These are phyloP conservation scores for Sporothrix euskadiensis DNA, from an alignment of 2,329 filamentous ascomycete species.

Conservation along the genomic window DNA sequence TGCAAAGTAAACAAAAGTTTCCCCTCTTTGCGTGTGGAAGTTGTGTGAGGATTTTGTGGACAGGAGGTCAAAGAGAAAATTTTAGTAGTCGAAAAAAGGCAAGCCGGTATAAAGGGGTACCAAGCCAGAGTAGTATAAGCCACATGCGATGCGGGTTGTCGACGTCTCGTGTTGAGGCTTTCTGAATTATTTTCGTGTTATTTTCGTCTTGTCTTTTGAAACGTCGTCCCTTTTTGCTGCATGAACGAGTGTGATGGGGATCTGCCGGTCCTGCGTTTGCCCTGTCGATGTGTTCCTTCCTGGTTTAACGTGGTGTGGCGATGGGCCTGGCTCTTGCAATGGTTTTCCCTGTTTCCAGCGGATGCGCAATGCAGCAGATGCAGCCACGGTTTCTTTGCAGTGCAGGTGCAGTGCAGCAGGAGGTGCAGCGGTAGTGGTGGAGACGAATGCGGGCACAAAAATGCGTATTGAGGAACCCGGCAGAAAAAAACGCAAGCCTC, in stretches of 20 bases:
- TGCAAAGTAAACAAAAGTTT: slow-evolving; percentile 26
- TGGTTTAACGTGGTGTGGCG: background rate
- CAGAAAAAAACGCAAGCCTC: background rate
- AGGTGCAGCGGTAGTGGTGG: slow-evolving; percentile 22
- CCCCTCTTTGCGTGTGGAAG: background rate
- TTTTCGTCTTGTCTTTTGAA: slow-evolving; percentile 16
- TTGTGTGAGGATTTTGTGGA: background rate
- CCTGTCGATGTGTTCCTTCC: background rate
- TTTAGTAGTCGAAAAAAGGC: background rate
- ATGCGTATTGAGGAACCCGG: slow-evolving; percentile 8
- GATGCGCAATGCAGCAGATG: background rate
- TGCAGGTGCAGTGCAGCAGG: slow-evolving; percentile 24
- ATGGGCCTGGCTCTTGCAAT: slow-evolving; percentile 4
- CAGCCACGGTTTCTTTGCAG: slow-evolving; percentile 19
- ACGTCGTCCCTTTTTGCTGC: slow-evolving; percentile 21
- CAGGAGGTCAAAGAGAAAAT: background rate
- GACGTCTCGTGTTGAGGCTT: background rate
- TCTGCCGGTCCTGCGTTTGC: slow-evolving; percentile 17
- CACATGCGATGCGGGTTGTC: slow-evolving; percentile 16
- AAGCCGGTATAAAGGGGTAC: background rate
- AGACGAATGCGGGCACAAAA: slow-evolving; percentile 21
- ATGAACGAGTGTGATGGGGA: slow-evolving; percentile 27
- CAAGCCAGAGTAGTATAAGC: slow-evolving; percentile 20
- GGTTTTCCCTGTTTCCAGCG: slow-evolving; percentile 13
- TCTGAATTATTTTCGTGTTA: background rate